These are phyloP conservation scores for Xylaria sp. DNA, from an alignment of 2,329 filamentous ascomycete species.

Conservation along the genomic window DNA sequence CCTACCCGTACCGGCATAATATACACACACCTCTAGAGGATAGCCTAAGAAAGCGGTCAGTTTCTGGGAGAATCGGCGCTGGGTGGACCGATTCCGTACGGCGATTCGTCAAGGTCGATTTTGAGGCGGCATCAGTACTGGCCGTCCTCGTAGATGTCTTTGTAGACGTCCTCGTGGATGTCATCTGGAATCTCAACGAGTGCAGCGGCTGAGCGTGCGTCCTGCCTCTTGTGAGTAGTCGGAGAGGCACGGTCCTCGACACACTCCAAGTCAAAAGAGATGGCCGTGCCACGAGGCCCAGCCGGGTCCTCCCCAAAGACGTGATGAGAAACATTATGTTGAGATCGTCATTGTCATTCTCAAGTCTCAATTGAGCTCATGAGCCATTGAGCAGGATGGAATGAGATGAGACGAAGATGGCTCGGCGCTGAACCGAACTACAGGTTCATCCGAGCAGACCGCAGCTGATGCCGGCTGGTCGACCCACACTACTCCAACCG, in stretches of 20 bases:
- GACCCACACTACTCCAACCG: too few relatives aligned
- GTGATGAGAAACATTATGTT: slow-evolving; percentile 38
- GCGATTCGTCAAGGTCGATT: slow-evolving; percentile 18
- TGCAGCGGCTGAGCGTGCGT: neutral
- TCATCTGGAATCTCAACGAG: slow-evolving; percentile 39
- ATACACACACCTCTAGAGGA: slow-evolving; percentile 73
- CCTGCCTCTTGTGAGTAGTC: neutral
- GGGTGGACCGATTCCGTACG: slow-evolving; percentile 26
- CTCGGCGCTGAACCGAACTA: too few relatives aligned
- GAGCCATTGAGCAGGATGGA: too few relatives aligned
- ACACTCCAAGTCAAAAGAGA: neutral
- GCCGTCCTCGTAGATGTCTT: slow-evolving; percentile 36
- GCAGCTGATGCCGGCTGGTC: too few relatives aligned
- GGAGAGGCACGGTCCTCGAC: slow-evolving; percentile 1
- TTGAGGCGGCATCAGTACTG: slow-evolving; percentile 3
- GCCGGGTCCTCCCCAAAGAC: slow-evolving; percentile 34
- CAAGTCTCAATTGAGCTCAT: too few relatives aligned
- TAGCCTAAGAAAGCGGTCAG: slow-evolving; percentile 52
- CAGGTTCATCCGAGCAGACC: too few relatives aligned
- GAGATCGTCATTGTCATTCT: too few relatives aligned
- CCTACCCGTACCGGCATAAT: slow-evolving; percentile 75
- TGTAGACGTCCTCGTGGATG: slow-evolving; percentile 35
- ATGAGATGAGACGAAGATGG: too few relatives aligned
- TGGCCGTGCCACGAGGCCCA: slow-evolving; percentile 23
- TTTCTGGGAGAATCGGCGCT: neutral